phyloP scores from a whole-genome alignment of 2,329 filamentous ascomycete genomes.

The Magnaporthiopsis incrustans region DNA sequence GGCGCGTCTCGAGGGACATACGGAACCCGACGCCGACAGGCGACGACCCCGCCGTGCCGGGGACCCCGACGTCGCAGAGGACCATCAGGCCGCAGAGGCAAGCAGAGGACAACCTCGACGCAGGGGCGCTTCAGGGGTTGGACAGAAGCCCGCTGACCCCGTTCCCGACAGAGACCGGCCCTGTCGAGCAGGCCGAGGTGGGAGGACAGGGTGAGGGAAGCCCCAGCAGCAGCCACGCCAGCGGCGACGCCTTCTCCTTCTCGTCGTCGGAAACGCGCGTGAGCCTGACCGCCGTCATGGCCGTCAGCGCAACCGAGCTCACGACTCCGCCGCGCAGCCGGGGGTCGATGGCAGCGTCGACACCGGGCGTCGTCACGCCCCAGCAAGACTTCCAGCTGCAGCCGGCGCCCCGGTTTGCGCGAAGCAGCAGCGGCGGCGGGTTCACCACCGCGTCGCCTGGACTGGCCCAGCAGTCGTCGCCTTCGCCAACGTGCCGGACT shows the following conservation, averaged over 20 bases:
- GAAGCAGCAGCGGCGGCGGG: neutral
- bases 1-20: neutral
- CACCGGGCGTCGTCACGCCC: neutral
- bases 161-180: neutral
- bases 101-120: neutral
- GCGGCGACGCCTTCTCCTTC: too few relatives aligned
- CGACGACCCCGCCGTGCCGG: neutral
- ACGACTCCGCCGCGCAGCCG: neutral
- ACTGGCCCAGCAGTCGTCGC: too few relatives aligned
- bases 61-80: slow-evolving; percentile 1
- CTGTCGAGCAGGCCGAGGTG: neutral
- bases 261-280: neutral
- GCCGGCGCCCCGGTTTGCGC: neutral
- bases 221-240: too few relatives aligned
- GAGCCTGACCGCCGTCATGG: neutral
- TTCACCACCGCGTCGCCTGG: neutral
- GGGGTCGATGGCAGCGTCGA: neutral
- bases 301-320: neutral
- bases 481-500: too few relatives aligned
- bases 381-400: neutral
- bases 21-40: neutral
- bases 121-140: neutral
- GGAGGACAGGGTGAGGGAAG: too few relatives aligned
- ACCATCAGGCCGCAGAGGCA: slow-evolving; percentile 3
- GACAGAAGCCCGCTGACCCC: neutral